Base-by-base conservation (phyloP, 129 eudicot species). In the Saposhnikovia divaricata region DNA sequence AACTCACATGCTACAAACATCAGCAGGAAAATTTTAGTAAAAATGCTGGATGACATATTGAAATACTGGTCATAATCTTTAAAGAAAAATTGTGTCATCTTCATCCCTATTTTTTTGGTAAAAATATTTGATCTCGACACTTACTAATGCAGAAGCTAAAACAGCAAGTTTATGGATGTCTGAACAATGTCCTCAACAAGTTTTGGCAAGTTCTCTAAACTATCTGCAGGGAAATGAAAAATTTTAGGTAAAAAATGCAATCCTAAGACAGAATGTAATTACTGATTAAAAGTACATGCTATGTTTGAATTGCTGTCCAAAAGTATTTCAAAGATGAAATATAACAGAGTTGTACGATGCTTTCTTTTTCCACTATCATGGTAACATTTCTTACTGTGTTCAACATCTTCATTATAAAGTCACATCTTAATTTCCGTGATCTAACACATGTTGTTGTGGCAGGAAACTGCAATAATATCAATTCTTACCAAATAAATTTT, bases 151-250 rank as follows among this genome's bases (percentile, higher is more conserved):
- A 31, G 34, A 31, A 31, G 34, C 34, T 31, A 31, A 31, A 31
- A 31, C 34, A 31, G 34, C 34, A 31, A 31, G 34, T 31, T 31
- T 31, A 31, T 31, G 34, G 34, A 95, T 38, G 96, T 95, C 84
- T 89, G 97, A 76, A 95, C 82, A 38, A 92, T 92, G 84, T 94
- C 98, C 85, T 94, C 97, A 78, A 94, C 89, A 80, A 94, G 98
- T 77, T 88, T 91, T n/a, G 96, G 98, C 81, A 95, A 85, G 59
- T 95, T 90, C 83, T 89, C 87, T 42, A 90, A 46, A 59, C 91
- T 83, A 57, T 92, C 98, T 95, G 90, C 83, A 84, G 48, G 61
- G 59, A 16, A 39, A 75, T 23, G 34, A 9, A 28, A 42, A 31
- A 13, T 5, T 6, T 12, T 44, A 80, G 57, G 59, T 18, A 21